Conservation (phyloP, 169 alveolate species). For the Amoebophrya sp. region DNA sequence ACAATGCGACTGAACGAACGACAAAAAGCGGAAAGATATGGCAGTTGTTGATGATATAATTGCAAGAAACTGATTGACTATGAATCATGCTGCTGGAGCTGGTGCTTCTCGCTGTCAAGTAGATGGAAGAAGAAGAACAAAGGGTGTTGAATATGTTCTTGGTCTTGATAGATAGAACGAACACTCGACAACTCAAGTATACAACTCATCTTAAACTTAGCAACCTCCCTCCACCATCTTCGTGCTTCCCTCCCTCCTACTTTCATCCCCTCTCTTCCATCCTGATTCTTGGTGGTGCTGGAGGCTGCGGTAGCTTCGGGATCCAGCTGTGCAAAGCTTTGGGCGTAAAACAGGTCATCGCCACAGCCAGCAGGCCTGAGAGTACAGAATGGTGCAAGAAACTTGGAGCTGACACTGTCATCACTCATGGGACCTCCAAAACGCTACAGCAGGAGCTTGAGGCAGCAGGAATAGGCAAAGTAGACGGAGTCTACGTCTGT, state of each 20-base stretch:
- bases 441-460: neutral
- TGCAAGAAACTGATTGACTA: too few species aligned
- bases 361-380: neutral
- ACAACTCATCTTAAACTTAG: too few species aligned
- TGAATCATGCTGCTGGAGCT: too few species aligned
- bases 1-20: neutral
- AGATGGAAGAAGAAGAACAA: too few species aligned
- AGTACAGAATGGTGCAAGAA: neutral
- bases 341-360: neutral
- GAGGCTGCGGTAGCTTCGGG: constrained; percentile 12
- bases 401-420: neutral
- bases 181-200: too few species aligned
- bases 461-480: neutral
- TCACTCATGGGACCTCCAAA: neutral
- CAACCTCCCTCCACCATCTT: too few species aligned
- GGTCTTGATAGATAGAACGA: too few species aligned
- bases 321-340: neutral
- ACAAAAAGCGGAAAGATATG: neutral
- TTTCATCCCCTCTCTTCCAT: too few species aligned
- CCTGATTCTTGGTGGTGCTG: neutral
- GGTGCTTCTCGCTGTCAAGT: too few species aligned
- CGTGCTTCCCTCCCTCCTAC: too few species aligned
- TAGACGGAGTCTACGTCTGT: neutral
- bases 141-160: too few species aligned
- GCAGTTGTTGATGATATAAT: too few species aligned